These are phyloP conservation scores for Aschersonia sp. DNA, from an alignment of 2,329 filamentous ascomycete genomes.

Conservation along the genomic window DNA sequence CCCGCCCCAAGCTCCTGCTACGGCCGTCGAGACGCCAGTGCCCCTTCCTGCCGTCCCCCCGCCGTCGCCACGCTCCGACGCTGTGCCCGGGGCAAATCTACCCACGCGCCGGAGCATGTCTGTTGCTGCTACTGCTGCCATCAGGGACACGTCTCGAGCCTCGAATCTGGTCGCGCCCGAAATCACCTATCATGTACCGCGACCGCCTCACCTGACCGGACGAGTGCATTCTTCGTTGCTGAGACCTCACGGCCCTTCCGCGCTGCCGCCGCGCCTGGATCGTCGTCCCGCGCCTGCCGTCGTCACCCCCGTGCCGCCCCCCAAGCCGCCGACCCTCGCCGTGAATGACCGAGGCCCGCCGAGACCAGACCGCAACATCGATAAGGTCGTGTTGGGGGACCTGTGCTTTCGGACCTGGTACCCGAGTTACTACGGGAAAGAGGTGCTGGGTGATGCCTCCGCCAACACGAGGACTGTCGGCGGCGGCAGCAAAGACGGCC, in stretches of 20 bases:
- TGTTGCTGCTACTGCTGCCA: neutral
- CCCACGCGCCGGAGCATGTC: conserved; percentile 3
- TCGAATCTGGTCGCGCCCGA: conserved; percentile 24
- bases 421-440: conserved; percentile 77
- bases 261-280: conserved; percentile 15
- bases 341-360: conserved; percentile 19
- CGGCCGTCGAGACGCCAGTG: conserved; percentile 2
- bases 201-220: conserved; percentile 12
- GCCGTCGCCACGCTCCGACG: conserved; percentile 1
- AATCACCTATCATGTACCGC: conserved; percentile 24
- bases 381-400: conserved; percentile 74
- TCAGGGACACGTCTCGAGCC: conserved; percentile 13
- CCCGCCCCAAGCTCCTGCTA: neutral
- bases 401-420: conserved; percentile 84
- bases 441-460: conserved; percentile 39
- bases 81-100: neutral
- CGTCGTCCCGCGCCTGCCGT: conserved; percentile 12
- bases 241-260: conserved; percentile 17
- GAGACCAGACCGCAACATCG: conserved; percentile 58
- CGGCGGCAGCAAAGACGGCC: conserved; percentile 12
- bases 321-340: conserved; percentile 16
- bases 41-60: conserved; percentile 1
- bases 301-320: conserved; percentile 19
- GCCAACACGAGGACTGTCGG: conserved; percentile 11
- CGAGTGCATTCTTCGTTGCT: conserved; percentile 15